Evolutionary conservation across 257 asterid genomes (phyloP), one percentile per base, ranked within the genome.

Genomic region (Nicotiana sylvestris): DNA sequence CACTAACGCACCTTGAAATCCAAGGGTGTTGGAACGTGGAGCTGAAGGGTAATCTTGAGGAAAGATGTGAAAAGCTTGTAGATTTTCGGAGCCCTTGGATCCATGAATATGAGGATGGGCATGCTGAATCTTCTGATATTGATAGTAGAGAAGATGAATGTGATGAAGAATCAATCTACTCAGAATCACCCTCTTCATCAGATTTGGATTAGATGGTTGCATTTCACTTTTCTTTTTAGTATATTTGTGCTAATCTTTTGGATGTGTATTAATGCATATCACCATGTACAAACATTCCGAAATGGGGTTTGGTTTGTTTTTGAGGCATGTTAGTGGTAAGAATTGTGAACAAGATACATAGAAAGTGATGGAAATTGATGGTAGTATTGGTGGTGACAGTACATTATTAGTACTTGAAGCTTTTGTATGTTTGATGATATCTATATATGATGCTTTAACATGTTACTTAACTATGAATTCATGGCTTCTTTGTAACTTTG

Each of bases 11-110:
- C 65, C 82, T 76, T 39, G 82, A 83, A 32, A 77, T 83, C 11
- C 77, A 76, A 76, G 85, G 82, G 51, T 83, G 82, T 66, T 27
- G 77, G 66, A 43, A 76, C 13, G 77, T 83, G 76, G 53, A 64
- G 61, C 72, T 83, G 82, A 81, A 77, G 9, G 85, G 79, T 12
- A 15, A 77, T 77, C 85, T 83, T 51, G 77, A 83, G 56, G 78
- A 16, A 18, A 72, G 67, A 61, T 83, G 85, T 83, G 46, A 51
- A 55, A 30, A 66, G 9, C 82, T 83, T 60, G 33, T 18, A 39
- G 62, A 27, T 29, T 83, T 77, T 51, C 60, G 1, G 18, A 66
- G 6, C 32, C 82, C 85, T 78, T 74, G 46, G 64, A 57, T 72
- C 9, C 17, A 72, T 57, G 82, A 60, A 49, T 39, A 51, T 51